Conservation (phyloP, 2,329 filamentous ascomycete genomes). For the Aotearoamyces nothofagi region DNA sequence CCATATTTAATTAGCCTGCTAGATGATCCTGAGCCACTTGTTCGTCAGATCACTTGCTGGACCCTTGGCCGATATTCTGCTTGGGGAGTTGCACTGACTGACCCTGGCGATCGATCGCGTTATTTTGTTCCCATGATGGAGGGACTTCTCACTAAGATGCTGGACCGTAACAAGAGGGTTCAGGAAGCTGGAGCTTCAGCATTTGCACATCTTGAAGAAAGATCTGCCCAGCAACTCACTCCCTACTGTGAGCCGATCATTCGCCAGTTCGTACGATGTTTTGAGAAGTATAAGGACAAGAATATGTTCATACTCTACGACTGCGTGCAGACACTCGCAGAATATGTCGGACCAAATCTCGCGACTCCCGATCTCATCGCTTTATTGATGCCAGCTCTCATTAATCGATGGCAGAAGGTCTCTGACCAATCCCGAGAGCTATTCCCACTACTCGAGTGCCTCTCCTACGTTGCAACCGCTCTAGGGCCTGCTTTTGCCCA, state of each 20-base stretch:
- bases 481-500: conserved; percentile 70
- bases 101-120: conserved; percentile 49
- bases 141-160: conserved; percentile 83
- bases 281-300: conserved; percentile 89
- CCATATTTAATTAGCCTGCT: conserved; percentile 81
- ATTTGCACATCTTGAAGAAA: conserved; percentile 91
- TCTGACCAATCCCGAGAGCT: conserved; percentile 82
- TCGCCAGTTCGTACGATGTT: conserved; percentile 82
- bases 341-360: conserved; percentile 71
- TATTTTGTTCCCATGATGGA: conserved; percentile 97
- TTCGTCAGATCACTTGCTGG: conserved; percentile 96
- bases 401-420: conserved; percentile 75
- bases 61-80: conserved; percentile 84
- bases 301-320: conserved; percentile 99
- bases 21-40: conserved; percentile 73
- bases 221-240: conserved; percentile 64
- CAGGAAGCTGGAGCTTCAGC: conserved; percentile 93
- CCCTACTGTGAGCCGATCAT: conserved; percentile 86
- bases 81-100: conserved; percentile 70
- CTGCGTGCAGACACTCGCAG: conserved; percentile 91
- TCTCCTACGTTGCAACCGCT: conserved; percentile 85
- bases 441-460: conserved; percentile 88
- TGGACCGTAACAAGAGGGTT: conserved; percentile 94
- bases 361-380: conserved; percentile 69
- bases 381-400: conserved; percentile 83